These are phyloP conservation scores for Diaporthe nobilis DNA, from an alignment of 2,329 filamentous ascomycete genomes.

Conservation along the genomic window DNA sequence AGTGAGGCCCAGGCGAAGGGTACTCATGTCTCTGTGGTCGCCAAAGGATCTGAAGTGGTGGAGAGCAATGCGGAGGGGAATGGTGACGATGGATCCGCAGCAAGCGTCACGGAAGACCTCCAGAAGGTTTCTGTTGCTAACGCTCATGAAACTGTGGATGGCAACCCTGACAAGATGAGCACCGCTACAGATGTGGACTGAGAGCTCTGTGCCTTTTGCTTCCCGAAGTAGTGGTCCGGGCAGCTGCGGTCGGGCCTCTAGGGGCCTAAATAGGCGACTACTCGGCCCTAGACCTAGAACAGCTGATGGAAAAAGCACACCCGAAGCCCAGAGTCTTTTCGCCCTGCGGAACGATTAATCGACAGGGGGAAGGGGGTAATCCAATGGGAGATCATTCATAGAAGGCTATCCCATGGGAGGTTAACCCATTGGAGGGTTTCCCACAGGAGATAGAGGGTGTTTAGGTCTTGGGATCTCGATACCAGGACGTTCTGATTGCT, in stretches of 20 bases:
- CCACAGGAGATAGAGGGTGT: too few relatives aligned
- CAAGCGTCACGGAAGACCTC: neutral
- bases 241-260: too few relatives aligned
- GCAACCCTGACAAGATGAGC: neutral
- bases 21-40: neutral
- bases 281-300: too few relatives aligned
- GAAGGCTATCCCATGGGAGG: too few relatives aligned
- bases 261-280: too few relatives aligned
- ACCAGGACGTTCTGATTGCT: neutral
- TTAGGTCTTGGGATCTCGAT: neutral
- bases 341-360: too few relatives aligned
- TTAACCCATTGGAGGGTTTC: too few relatives aligned
- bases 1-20: neutral
- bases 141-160: neutral
- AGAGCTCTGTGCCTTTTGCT: neutral
- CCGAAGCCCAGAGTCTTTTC: too few relatives aligned
- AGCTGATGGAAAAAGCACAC: too few relatives aligned
- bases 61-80: neutral
- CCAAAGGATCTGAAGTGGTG: neutral
- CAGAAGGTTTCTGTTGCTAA: conserved; percentile 2
- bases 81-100: neutral
- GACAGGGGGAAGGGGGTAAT: too few relatives aligned
- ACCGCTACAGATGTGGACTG: neutral
- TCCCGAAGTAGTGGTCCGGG: neutral
- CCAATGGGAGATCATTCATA: too few relatives aligned